phyloP scores from a whole-genome alignment of 2,329 filamentous ascomycete genomes.

The Bipolaris gigantea region DNA sequence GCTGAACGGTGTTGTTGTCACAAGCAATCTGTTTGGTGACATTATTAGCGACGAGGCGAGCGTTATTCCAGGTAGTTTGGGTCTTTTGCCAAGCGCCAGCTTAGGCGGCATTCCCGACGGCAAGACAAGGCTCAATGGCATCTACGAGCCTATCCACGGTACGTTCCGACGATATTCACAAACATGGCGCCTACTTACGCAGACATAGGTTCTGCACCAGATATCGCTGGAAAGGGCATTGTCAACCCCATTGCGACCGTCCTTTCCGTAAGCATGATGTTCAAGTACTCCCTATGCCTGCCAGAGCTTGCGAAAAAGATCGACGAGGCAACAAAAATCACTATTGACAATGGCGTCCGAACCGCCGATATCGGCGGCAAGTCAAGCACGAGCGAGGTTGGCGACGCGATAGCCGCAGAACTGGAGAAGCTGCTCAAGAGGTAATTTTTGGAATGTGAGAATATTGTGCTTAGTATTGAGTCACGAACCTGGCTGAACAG shows the following conservation, averaged over 20 bases:
- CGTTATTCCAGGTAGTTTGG: conserved; percentile 89
- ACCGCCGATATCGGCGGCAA: conserved; percentile 86
- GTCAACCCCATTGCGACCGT: conserved; percentile 93
- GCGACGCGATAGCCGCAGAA: conserved; percentile 78
- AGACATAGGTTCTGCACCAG: conserved; percentile 74
- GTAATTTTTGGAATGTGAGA: conserved; percentile 14
- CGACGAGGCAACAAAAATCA: conserved; percentile 77
- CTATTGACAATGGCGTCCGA: conserved; percentile 75
- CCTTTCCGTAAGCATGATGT: conserved; percentile 91
- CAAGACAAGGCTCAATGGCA: conserved; percentile 82
- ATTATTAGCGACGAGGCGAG: conserved; percentile 95
- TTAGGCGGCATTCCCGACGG: conserved; percentile 84
- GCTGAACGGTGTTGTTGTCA: conserved; percentile 88
- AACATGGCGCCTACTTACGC: conserved; percentile 14
- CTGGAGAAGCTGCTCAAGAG: conserved; percentile 65
- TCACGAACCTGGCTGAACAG: not conserved
- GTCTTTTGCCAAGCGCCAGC: conserved; percentile 84
- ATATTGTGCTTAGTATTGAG: not conserved
- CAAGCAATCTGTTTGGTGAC: conserved; percentile 92
- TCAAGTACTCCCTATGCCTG: conserved; percentile 86
- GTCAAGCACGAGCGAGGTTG: conserved; percentile 73
- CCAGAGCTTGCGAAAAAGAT: conserved; percentile 75
- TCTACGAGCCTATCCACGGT: conserved; percentile 98
- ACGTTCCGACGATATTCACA: conserved; percentile 32
- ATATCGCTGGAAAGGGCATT: conserved; percentile 88